Percentiles rank a stretch among this genome's conserved stretches.
phyloP scores from a whole-genome alignment of 2,329 filamentous ascomycete species.

The Ramularia endophylla region DNA sequence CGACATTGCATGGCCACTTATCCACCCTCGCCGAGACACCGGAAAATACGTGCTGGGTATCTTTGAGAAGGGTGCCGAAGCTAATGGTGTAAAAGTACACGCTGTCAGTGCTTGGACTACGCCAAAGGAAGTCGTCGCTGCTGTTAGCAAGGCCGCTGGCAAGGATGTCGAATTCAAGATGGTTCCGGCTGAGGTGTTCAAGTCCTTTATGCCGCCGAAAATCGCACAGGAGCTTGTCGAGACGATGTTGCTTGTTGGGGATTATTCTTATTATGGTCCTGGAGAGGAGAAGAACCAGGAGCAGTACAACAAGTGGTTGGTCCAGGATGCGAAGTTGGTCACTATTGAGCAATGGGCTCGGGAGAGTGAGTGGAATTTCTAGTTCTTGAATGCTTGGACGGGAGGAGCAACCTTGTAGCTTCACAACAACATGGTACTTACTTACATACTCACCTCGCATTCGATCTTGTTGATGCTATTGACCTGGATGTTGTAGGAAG shows the following conservation, averaged over 20 bases:
- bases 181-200: constrained; percentile 22
- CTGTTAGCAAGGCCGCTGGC: constrained; percentile 18
- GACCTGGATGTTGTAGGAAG: no score
- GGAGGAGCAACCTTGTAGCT: no score
- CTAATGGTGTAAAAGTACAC: constrained; percentile 23
- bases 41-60: constrained; percentile 27
- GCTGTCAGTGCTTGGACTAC: constrained; percentile 26
- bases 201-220: constrained; percentile 19
- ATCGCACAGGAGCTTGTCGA: constrained; percentile 25
- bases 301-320: constrained; percentile 22
- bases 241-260: constrained; percentile 25
- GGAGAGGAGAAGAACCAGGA: constrained; percentile 24
- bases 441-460: no score
- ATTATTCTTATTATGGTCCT: constrained; percentile 25
- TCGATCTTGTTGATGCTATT: no score
- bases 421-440: no score
- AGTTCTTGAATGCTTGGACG: no score
- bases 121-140: constrained; percentile 22
- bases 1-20: constrained; percentile 22
- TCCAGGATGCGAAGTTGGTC: constrained; percentile 18
- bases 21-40: constrained; percentile 21
- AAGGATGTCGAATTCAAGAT: constrained; percentile 22
- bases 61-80: constrained; percentile 21
- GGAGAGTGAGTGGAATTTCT: no score
- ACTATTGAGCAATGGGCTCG: no score